Evolutionary conservation across 306 rosid genomes (phyloP), one percentile per base, ranked within the genome.

Genomic region (Prinsepia uniflora): DNA sequence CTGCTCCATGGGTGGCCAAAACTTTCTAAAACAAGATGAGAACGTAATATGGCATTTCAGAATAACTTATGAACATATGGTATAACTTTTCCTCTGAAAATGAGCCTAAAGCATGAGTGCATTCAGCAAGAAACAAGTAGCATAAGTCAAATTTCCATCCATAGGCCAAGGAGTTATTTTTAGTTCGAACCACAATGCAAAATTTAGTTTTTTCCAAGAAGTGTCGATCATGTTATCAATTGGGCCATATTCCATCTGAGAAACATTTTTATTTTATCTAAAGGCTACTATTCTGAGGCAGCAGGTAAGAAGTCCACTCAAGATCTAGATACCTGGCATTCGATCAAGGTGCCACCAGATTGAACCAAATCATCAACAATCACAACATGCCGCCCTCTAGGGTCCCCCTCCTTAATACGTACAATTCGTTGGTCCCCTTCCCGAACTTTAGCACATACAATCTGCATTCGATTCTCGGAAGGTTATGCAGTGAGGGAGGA

Each of bases 291-390:
- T 17, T 6, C 61, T 9, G n/a, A 43, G 15, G 65, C 52, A 44
- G 58, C 75, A 45, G 17, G 49, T 10, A 76, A 76, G 60, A 71
- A 55, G 76, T 24, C 12, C 18, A 20, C 49, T 44, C 15, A 19
- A 7, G 45, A 72, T 34, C 67, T 70, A 46, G 68, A 66, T 88
- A 94, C 99, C 97, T 94, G 99, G 65, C 99, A 94, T 81, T 94
- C 99, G 49, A 87, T 82, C 66, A 94, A 86, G 70, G 99, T 94
- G 63, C 99, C 92, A 71, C 99, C 99, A 10, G 99, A 94, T 74
- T 94, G 99, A 74, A 94, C 99, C 86, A 94, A 86, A 83, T 94
- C 99, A 82, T 94, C 99, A 71, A 94, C 97, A 74, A 94, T 94
- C 80, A 94, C 92, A 60, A 94, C 78, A 76, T 94, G 99, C 72